A percentile compares a stretch with the other conserved stretches of the same genome.
Conservation (phyloP, 768 basidiomycete species). For the Pleurotus djamor region DNA sequence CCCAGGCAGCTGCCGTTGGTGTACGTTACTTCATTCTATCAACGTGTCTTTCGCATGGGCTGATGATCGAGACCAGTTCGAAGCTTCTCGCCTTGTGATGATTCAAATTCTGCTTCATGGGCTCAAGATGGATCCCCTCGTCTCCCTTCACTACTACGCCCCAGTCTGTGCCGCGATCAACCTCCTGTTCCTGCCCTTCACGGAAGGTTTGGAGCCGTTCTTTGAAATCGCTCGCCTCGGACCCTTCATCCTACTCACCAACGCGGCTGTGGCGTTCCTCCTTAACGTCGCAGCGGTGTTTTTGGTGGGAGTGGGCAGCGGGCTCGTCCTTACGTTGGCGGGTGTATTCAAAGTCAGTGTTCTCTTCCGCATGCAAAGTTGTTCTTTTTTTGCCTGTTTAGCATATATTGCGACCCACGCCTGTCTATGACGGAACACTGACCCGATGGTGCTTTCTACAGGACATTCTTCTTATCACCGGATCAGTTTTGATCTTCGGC, state of each 20-base stretch:
- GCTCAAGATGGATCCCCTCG: slow-evolving; percentile 96
- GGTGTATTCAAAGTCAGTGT: slow-evolving; percentile 83
- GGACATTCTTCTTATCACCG: slow-evolving; percentile 94
- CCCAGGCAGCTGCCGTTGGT: slow-evolving; percentile 82
- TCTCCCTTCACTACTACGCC: slow-evolving; percentile 94
- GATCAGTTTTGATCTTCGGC: slow-evolving; percentile 86
- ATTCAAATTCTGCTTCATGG: slow-evolving; percentile 94
- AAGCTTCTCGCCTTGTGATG: slow-evolving; percentile 93
- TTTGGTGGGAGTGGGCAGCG: slow-evolving; percentile 85
- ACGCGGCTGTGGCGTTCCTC: slow-evolving; percentile 85
- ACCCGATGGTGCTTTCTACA: slow-evolving; percentile 21
- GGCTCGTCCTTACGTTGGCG: slow-evolving; percentile 87
- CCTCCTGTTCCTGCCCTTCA: slow-evolving; percentile 82
- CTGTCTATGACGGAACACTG: slow-evolving; percentile 12
- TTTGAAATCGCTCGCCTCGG: slow-evolving; percentile 63
- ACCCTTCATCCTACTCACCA: slow-evolving; percentile 64
- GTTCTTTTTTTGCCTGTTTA: background rate
- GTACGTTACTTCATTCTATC: slow-evolving; percentile 42
- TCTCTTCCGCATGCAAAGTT: background rate
- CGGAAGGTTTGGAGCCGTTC: slow-evolving; percentile 89
- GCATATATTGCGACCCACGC: slow-evolving; percentile 15
- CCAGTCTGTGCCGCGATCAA: slow-evolving; percentile 94
- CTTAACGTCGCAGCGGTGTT: slow-evolving; percentile 95
- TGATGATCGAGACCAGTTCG: slow-evolving; percentile 53
- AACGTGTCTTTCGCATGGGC: background rate